Evolutionary conservation across 176 grass and related monocot species (phyloP).

Genomic region (Raddia distichophylla): DNA sequence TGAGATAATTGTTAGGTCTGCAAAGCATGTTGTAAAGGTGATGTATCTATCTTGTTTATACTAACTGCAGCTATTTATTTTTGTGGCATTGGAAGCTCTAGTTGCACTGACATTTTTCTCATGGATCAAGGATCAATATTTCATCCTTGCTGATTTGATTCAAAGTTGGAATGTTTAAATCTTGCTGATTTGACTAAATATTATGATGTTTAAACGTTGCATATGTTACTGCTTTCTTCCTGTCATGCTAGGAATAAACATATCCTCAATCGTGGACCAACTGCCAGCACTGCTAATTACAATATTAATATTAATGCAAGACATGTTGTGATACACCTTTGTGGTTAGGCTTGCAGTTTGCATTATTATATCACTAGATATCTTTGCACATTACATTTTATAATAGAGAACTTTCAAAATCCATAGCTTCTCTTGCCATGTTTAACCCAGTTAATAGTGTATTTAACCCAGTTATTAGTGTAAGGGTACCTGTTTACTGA

Average conservation of each 20-base stretch:
- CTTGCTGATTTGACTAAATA: too few species aligned
- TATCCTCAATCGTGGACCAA: background rate
- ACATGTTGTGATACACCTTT: conserved; percentile 9
- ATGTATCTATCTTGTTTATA: conserved; percentile 25
- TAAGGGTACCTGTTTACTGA: conserved; percentile 24
- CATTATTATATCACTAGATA: background rate
- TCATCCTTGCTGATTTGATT: background rate
- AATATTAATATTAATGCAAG: background rate
- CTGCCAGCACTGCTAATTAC: background rate
- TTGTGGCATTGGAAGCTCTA: background rate
- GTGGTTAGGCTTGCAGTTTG: background rate
- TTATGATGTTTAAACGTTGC: background rate
- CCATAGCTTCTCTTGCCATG: background rate
- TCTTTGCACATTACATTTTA: background rate
- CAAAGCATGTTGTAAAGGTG: conserved; percentile 96
- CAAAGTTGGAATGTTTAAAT: too few species aligned
- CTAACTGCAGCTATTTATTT: conserved; percentile 6
- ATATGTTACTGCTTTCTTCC: background rate
- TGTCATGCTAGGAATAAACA: background rate
- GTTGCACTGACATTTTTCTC: background rate
- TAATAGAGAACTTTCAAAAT: conserved; percentile 12
- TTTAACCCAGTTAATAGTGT: background rate
- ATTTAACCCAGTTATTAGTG: background rate
- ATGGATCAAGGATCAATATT: background rate
- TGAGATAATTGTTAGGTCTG: conserved; percentile 90